phyloP scores from a whole-genome alignment of 1,284 basidiomycete genomes.

The Fomitiporia mediterranea region DNA sequence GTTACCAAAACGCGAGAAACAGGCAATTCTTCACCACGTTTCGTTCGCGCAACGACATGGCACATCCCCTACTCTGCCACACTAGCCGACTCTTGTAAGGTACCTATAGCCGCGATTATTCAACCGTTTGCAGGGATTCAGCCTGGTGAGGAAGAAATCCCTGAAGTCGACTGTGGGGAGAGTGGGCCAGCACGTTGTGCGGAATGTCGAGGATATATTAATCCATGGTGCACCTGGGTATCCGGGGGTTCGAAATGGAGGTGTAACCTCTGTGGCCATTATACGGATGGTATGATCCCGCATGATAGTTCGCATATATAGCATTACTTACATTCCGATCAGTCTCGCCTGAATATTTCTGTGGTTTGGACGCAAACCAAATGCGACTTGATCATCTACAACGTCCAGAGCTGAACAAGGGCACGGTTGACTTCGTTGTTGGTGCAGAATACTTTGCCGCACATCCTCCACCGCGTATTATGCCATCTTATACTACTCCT shows the following conservation, averaged over 20 bases:
- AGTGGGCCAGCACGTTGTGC: constrained; percentile 84
- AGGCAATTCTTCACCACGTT: constrained; percentile 70
- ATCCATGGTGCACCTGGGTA: constrained; percentile 89
- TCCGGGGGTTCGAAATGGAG: constrained; percentile 86
- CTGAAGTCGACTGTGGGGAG: constrained; percentile 64
- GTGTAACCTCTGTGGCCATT: constrained; percentile 87
- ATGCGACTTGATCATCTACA: constrained; percentile 80
- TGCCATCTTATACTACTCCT: constrained; percentile 47
- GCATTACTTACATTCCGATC: constrained; percentile 9
- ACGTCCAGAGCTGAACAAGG: constrained; percentile 85
- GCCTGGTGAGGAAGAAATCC: constrained; percentile 78
- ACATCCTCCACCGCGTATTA: constrained; percentile 52
- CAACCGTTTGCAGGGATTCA: constrained; percentile 89
- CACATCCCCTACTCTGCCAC: constrained; percentile 77
- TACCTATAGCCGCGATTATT: constrained; percentile 83
- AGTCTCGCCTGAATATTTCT: constrained; percentile 86
- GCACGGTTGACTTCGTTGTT: constrained; percentile 90
- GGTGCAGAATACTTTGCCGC: constrained; percentile 83
- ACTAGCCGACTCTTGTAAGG: constrained; percentile 76
- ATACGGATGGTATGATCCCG: constrained; percentile 76
- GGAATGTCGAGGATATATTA: constrained; percentile 88
- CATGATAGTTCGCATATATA: no score
- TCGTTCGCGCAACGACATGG: constrained; percentile 63
- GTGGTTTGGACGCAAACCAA: constrained; percentile 76
- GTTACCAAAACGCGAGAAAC: constrained; percentile 4